These are phyloP conservation scores for Ensete glaucum DNA, from an alignment of 176 grass and related monocot genomes.

Conservation along the genomic window DNA sequence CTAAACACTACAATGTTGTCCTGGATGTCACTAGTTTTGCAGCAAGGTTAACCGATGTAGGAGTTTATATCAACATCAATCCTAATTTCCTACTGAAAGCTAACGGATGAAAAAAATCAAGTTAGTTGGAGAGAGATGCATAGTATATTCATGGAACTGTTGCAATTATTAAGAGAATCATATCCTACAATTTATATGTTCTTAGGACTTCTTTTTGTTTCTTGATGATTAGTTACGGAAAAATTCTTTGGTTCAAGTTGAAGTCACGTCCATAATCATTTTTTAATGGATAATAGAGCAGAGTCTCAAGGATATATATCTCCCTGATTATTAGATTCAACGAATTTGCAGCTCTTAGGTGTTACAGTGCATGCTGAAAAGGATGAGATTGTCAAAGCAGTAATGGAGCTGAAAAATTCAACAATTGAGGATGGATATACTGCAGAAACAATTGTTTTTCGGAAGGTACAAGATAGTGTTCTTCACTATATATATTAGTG, in stretches of 20 bases:
- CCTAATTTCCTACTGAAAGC: neutral
- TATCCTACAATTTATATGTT: neutral
- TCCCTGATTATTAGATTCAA: constrained; percentile 5
- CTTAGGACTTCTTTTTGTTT: neutral
- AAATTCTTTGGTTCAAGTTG: neutral
- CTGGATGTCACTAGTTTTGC: neutral
- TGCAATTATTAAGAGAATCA: neutral
- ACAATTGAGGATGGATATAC: constrained; percentile 84
- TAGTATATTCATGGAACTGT: too few species aligned
- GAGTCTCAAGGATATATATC: neutral
- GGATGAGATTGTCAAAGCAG: constrained; percentile 93
- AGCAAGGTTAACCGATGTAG: neutral
- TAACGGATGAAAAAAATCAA: neutral
- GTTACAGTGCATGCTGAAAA: constrained; percentile 85
- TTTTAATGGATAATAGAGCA: neutral
- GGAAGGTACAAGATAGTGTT: constrained; percentile 42
- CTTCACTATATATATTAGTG: constrained; percentile 12
- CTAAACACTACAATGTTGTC: too few species aligned
- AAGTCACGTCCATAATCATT: constrained; percentile 1
- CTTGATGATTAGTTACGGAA: neutral
- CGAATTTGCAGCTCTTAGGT: constrained; percentile 57
- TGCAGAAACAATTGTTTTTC: constrained; percentile 34
- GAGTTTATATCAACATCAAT: neutral
- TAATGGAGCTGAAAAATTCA: constrained; percentile 64
- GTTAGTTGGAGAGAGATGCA: neutral